phyloP scores from a whole-genome alignment of 148 eudicot genomes.

The Linanthus parryae region DNA sequence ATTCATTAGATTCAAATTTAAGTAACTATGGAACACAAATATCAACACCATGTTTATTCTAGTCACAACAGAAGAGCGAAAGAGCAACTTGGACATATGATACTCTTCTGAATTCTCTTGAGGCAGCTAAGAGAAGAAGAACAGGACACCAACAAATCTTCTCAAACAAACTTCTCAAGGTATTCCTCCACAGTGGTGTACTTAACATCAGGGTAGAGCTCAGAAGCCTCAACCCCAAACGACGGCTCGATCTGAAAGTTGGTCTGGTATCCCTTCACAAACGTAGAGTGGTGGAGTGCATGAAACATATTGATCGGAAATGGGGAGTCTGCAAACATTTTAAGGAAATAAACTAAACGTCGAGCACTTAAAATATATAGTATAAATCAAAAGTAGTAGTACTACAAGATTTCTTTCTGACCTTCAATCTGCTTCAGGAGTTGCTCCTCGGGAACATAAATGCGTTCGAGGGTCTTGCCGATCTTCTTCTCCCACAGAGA shows the following conservation, averaged over 20 bases:
- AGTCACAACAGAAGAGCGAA: no score
- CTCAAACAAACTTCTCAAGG: constrained; percentile 35
- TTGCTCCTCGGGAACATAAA: constrained; percentile 26
- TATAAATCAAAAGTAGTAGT: neutral
- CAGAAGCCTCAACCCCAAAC: constrained; percentile 55
- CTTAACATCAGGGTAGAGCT: constrained; percentile 62
- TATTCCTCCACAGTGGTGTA: constrained; percentile 54
- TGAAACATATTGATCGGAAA: constrained; percentile 26
- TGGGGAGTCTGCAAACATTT: constrained; percentile 32
- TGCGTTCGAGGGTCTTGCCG: constrained; percentile 26
- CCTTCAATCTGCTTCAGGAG: constrained; percentile 27
- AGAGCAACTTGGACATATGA: no score
- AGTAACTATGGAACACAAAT: constrained; percentile 3
- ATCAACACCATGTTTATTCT: neutral
- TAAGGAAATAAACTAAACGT: no score
- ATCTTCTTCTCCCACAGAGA: constrained; percentile 46
- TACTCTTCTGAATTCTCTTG: no score
- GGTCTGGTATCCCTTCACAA: constrained; percentile 51
- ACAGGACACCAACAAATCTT: neutral
- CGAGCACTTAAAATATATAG: no score
- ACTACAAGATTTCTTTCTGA: neutral
- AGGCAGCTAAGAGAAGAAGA: no score
- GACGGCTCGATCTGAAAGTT: constrained; percentile 45
- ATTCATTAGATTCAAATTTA: neutral
- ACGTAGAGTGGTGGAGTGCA: constrained; percentile 38